Evolutionary conservation across 208 protist species (phyloP), one percentile per base, ranked within the genome.

Genomic region (Acanthamoeba castellanii): DNA sequence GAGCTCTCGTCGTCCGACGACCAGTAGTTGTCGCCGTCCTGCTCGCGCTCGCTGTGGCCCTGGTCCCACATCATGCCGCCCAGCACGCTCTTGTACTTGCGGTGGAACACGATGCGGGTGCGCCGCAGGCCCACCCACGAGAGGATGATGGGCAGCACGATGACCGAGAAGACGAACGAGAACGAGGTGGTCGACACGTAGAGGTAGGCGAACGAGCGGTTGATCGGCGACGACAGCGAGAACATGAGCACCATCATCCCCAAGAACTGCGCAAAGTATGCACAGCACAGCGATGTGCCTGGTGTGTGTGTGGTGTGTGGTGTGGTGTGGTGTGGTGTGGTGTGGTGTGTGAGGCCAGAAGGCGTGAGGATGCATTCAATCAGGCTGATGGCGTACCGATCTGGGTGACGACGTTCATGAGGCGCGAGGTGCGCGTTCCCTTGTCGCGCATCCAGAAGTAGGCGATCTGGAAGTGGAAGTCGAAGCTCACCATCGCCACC

Each of bases 1-100:
- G 78, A 87, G 78, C 78, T 87, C 50, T 87, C 78, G 47, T 87
- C 78, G 78, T 87, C 78, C 8, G 78, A 87, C 22, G 78, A 64
- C 78, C 78, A 87, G 78, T 52, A 61, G 78, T n/a, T 61, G 50
- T 87, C 78, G 55, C 55, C 55, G 9, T 30, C 78, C 8, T 61
- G 27, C 1, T 55, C 47, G 50, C 45, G 37, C 45, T 87, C 78
- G 78, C 78, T 32, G 7, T 8, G 72, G 4, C 13, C 78, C 8
- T n/a, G n/a, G n/a, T 87, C 78, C 78, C 78, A 87, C 27, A 87
- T 87, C 30, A 37, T 34, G 47, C 78, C 78, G 78, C 78, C 78
- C 47, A 87, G n/a, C 42, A 87, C 78, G 50, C 34, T 18, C 70
- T 47, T 37, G 70, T 78, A 47, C 70, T 78, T 78, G 70, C 70